These are phyloP conservation scores for Penicillium sp. DNA, from an alignment of 2,329 filamentous ascomycete species.

Conservation along the genomic window DNA sequence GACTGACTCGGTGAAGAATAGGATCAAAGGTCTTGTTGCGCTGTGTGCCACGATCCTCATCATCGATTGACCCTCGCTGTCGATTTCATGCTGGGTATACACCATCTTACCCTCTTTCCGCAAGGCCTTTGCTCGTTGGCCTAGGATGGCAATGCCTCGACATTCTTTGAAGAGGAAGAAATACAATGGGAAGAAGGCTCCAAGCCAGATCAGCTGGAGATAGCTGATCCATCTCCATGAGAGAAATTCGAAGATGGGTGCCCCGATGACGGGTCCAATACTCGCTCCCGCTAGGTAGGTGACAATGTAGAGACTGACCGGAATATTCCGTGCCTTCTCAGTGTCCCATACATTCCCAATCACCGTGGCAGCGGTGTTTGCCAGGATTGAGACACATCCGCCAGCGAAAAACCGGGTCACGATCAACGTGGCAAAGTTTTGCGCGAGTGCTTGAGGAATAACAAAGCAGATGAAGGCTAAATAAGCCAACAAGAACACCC, in stretches of 20 bases:
- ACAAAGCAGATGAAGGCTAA: conserved; percentile 44
- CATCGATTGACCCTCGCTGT: conserved; percentile 30
- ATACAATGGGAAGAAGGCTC: conserved; percentile 40
- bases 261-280: conserved; percentile 49
- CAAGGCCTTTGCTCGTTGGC: conserved; percentile 36
- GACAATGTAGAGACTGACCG: conserved; percentile 46
- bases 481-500: conserved; percentile 44
- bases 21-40: conserved; percentile 36
- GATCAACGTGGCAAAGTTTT: conserved; percentile 49
- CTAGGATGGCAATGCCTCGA: conserved; percentile 43
- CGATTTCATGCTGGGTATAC: conserved; percentile 37
- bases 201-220: conserved; percentile 45
- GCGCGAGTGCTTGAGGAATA: conserved; percentile 46
- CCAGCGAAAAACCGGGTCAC: conserved; percentile 49
- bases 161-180: conserved; percentile 45
- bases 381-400: conserved; percentile 42
- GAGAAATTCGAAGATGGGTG: conserved; percentile 31
- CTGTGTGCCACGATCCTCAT: conserved; percentile 35
- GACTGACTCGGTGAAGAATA: conserved; percentile 48
- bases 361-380: conserved; percentile 36
- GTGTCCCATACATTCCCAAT: conserved; percentile 37
- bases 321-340: conserved; percentile 38
- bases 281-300: conserved; percentile 45
- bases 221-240: conserved; percentile 44
- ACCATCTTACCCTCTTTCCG: conserved; percentile 33